Conservation (phyloP, 1,139 yeast genomes). For the Pneumocystis jirovecii region DNA sequence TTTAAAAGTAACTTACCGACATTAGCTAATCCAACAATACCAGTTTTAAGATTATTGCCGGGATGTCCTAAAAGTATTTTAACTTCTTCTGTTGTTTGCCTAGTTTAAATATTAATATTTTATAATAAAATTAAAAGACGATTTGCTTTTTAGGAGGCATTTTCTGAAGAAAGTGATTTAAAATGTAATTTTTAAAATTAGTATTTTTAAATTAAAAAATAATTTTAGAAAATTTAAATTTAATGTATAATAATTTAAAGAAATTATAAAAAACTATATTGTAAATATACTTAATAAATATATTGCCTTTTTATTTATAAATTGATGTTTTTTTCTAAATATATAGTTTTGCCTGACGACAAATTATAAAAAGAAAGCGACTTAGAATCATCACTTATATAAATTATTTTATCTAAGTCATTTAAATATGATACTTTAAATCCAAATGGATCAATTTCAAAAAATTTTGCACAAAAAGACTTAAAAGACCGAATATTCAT, state of each 20-base stretch:
- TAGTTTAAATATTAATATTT: constrained; percentile 91
- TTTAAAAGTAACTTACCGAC: constrained; percentile 5
- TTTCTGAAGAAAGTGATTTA: background rate
- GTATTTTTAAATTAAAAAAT: background rate
- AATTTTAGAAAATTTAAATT: background rate
- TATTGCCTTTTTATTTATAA: background rate
- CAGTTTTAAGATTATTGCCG: constrained; percentile 63
- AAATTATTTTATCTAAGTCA: background rate
- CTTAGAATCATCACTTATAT: background rate
- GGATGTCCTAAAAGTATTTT: constrained; percentile 93
- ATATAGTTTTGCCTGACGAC: background rate
- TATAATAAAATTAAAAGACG: constrained; percentile 4
- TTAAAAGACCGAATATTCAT: background rate
- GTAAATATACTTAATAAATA: background rate
- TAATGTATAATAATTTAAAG: background rate
- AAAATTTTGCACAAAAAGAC: background rate
- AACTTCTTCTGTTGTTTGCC: constrained; percentile 48
- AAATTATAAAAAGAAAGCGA: background rate
- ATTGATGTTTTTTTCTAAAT: background rate
- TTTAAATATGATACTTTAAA: background rate
- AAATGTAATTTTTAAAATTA: background rate
- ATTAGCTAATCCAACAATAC: constrained; percentile 93
- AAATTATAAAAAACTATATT: background rate
- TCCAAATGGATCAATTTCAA: background rate
- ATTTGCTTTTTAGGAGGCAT: background rate